phyloP scores from a whole-genome alignment of 805 yeast species.

The Cyberlindnera lachancei region DNA sequence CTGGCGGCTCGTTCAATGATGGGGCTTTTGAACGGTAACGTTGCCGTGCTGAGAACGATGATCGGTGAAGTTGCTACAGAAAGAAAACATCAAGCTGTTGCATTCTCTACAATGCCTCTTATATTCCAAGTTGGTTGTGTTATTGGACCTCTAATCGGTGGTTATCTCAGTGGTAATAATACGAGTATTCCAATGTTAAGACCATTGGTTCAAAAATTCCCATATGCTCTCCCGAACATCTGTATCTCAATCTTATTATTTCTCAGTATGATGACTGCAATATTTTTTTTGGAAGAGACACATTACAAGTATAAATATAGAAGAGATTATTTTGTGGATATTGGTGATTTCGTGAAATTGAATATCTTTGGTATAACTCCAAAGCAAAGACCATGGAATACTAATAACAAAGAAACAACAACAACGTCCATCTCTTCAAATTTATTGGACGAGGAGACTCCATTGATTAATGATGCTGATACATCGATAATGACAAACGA shows the following conservation, averaged over 20 bases:
- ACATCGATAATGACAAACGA: not conserved
- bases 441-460: conserved; percentile 10
- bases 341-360: conserved; percentile 31
- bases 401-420: not conserved
- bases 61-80: conserved; percentile 55
- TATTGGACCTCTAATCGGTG: conserved; percentile 55
- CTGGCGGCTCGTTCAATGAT: conserved; percentile 43
- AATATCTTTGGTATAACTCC: conserved; percentile 14
- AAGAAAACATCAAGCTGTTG: conserved; percentile 52
- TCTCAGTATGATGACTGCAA: conserved; percentile 29
- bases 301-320: conserved; percentile 31
- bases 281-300: conserved; percentile 48
- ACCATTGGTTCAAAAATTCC: conserved; percentile 30
- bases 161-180: conserved; percentile 35
- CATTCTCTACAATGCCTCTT: conserved; percentile 54
- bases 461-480: conserved; percentile 2
- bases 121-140: conserved; percentile 55
- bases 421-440: conserved; percentile 11
- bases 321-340: conserved; percentile 37
- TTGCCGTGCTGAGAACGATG: conserved; percentile 54
- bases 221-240: conserved; percentile 49
- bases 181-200: conserved; percentile 21
- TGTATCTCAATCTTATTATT: conserved; percentile 33
- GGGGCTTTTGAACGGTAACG: conserved; percentile 58
- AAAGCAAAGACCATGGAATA: conserved; percentile 23